A percentile compares a stretch with the other conserved stretches of the same genome.
Evolutionary conservation across 2,329 filamentous ascomycete genomes (phyloP).

Genomic region (Trichoderma koningiopsis): DNA sequence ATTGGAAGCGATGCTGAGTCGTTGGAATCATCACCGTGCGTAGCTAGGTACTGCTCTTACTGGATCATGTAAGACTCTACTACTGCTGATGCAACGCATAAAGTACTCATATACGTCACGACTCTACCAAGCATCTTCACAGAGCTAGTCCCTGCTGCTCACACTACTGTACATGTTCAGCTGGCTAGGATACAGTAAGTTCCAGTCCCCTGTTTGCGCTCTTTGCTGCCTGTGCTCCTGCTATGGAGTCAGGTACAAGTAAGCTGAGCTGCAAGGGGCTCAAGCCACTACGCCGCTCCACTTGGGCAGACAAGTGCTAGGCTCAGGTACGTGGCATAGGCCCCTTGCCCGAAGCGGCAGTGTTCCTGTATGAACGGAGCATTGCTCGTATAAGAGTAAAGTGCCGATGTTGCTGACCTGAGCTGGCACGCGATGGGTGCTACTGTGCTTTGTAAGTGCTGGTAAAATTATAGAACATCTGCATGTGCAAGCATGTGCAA

Average conservation of each 20-base stretch:
- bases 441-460: neutral
- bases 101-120: neutral
- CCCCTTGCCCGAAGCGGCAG: conserved; percentile 11
- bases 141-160: neutral
- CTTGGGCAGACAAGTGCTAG: conserved; percentile 8
- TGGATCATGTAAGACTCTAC: neutral
- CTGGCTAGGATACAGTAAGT: neutral
- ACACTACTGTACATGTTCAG: neutral
- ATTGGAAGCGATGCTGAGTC: neutral
- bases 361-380: neutral
- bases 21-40: neutral
- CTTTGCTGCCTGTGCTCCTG: neutral
- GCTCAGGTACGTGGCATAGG: neutral
- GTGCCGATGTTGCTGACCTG: neutral
- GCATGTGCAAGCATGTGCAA: neutral
- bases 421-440: neutral
- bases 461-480: neutral
- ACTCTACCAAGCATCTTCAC: neutral
- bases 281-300: conserved; percentile 7
- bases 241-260: neutral
- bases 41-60: neutral
- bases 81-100: neutral
- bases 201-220: neutral
- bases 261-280: conserved; percentile 23
- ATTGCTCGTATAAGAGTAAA: neutral